Conservation (phyloP, 805 yeast species). For the Lipomyces sp. region DNA sequence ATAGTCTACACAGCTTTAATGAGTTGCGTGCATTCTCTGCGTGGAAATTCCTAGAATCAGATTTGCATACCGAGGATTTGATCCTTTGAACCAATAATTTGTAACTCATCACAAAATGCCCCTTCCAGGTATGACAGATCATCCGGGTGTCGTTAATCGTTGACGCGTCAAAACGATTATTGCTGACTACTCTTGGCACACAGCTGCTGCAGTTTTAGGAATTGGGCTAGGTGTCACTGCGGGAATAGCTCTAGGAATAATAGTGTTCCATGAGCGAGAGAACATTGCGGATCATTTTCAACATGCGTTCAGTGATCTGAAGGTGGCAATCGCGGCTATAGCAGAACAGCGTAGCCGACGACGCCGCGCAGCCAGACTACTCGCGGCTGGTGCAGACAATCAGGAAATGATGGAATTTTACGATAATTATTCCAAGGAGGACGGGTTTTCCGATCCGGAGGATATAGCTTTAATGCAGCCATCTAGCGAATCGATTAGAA, state of each 20-base stretch:
- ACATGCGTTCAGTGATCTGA: conserved; percentile 1
- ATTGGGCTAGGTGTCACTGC: conserved; percentile 21
- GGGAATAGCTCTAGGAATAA: conserved; percentile 20
- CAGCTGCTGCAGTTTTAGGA: conserved; percentile 16
- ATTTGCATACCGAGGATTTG: not conserved
- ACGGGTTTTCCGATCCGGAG: not conserved
- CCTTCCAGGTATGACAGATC: conserved; percentile 3
- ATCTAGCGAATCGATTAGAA: not conserved
- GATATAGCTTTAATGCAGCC: not conserved
- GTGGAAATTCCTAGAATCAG: not conserved
- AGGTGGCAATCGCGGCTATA: conserved; percentile 5
- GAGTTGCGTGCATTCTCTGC: not conserved
- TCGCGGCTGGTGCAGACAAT: conserved; percentile 15
- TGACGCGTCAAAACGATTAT: not conserved
- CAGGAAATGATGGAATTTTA: conserved; percentile 24
- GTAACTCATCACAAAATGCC: not conserved
- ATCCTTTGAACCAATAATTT: not conserved
- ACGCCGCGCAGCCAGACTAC: conserved; percentile 13
- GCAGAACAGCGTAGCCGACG: not conserved
- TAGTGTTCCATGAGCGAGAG: conserved; percentile 21
- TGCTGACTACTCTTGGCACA: not conserved
- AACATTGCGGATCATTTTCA: conserved; percentile 10
- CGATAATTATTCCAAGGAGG: conserved; percentile 9
- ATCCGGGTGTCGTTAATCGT: not conserved
- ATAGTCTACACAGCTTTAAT: not conserved